phyloP scores from a whole-genome alignment of 257 asterid genomes.

The Nicotiana obtusifolia region DNA sequence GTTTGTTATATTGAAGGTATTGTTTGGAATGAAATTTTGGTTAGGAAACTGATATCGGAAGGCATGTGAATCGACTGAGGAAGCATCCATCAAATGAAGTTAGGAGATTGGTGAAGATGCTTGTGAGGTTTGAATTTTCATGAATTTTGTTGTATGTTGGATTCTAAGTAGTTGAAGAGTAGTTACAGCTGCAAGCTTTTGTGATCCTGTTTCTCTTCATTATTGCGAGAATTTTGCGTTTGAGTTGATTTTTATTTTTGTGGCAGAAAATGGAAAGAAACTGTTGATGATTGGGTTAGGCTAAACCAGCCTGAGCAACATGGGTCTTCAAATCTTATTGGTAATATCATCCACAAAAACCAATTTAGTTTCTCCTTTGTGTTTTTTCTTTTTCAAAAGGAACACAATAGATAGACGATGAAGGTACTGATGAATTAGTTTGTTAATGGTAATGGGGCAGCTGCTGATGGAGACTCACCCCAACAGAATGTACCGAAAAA shows the following conservation, averaged over 20 bases:
- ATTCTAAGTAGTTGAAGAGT: conserved; percentile 3
- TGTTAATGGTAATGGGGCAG: conserved; percentile 39
- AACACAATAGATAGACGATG: background rate
- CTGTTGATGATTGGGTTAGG: conserved; percentile 93
- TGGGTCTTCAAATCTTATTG: conserved; percentile 47
- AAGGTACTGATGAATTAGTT: conserved; percentile 14
- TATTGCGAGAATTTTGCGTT: background rate
- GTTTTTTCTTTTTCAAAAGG: background rate
- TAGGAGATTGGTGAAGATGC: conserved; percentile 78
- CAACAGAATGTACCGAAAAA: conserved; percentile 55
- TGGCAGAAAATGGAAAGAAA: conserved; percentile 86
- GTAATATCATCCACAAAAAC: conserved; percentile 29
- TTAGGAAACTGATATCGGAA: conserved; percentile 89
- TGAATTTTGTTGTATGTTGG: background rate
- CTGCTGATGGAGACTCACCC: conserved; percentile 98
- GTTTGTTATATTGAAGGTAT: background rate
- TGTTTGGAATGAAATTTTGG: conserved; percentile 3
- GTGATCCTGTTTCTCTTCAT: background rate
- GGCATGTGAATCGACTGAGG: conserved; percentile 79
- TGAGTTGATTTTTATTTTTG: background rate
- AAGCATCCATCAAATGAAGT: conserved; percentile 77
- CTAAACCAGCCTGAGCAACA: conserved; percentile 53
- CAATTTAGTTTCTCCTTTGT: background rate
- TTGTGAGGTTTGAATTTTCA: conserved; percentile 58
- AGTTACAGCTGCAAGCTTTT: conserved; percentile 5